Base-by-base conservation (phyloP, 176 grass and related monocot genomes). In the Zea luxurians region DNA sequence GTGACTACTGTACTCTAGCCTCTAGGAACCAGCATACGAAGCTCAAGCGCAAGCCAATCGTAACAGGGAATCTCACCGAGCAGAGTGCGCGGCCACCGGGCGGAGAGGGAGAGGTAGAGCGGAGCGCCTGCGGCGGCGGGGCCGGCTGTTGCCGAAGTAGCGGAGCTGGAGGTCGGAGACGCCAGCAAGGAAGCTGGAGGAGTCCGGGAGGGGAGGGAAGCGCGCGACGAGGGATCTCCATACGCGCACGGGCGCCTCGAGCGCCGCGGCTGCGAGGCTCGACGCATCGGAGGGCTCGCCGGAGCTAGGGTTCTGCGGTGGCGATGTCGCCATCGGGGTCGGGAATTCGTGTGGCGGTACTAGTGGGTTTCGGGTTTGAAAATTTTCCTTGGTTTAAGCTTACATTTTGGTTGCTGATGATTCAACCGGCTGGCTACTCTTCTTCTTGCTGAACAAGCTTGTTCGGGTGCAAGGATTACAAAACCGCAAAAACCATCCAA, bases 281-380 rank as follows among this genome's bases (percentile, higher is more conserved):
- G 63, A 16, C 34, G 57, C 55, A 15, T 80, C 47, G 41, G 57
- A 60, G 64, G 45, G 77, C 5, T 84, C 77, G 76, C 76, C 82
- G 59, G 81, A 59, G 76, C 41, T 80, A 88, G 81, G 81, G 76
- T 68, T 84, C 70, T 10, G 76, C 81, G 69, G 74, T 71, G 70
- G 77, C 54, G 77, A 64, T 60, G 77, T 70, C 57, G 70, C 76
- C 86, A 88, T 88, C 2, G 57, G 70, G 45, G 68, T 27, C 58
- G 65, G 18, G 71, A 42, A 46, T 40, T 57, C 17, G 35, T 41
- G 66, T 16, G 12, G 35, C 61, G 76, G 20, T 44, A 11, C 27
- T 76, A 2, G 27, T 63, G 55, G 61, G 5, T 36, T 57, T 64
- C 20, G 6, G 11, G 66, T 70, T 76, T 71, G 10, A 70, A 8